phyloP scores from a whole-genome alignment of 352 stramenopile genomes.

The Paralagenidium karlingii region DNA sequence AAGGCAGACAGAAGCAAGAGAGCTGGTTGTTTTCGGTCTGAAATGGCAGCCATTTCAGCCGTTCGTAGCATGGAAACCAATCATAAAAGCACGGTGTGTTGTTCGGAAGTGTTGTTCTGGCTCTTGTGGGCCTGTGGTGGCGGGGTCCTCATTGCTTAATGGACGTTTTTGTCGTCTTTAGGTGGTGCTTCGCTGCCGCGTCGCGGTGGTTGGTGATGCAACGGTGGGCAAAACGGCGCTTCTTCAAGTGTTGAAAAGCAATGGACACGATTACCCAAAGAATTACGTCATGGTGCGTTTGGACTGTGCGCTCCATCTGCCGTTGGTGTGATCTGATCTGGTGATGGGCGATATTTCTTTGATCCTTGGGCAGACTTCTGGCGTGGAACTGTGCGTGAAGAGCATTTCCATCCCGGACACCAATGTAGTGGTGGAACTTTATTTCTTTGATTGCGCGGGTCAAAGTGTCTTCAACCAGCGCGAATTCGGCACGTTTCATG shows the following conservation, averaged over 20 bases:
- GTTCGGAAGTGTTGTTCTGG: not conserved
- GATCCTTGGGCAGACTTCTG: conserved; percentile 50
- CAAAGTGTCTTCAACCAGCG: conserved; percentile 92
- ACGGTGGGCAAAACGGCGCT: conserved; percentile 86
- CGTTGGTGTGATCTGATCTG: not conserved
- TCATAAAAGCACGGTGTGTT: conserved; percentile 71
- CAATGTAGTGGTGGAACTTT: conserved; percentile 88
- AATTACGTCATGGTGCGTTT: conserved; percentile 89
- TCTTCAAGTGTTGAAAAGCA: conserved; percentile 86
- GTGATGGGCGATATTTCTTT: not conserved
- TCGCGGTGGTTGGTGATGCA: conserved; percentile 84
- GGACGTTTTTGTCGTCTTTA: too few relatives aligned
- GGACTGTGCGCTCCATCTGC: not conserved
- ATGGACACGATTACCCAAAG: conserved; percentile 87
- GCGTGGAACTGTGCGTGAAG: conserved; percentile 86
- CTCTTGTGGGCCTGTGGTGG: not conserved
- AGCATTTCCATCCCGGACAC: conserved; percentile 80
- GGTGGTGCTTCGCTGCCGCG: conserved; percentile 84
- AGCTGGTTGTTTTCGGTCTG: not conserved
- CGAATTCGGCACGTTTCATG: conserved; percentile 73
- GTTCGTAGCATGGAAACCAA: conserved; percentile 86
- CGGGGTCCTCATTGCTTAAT: too few relatives aligned
- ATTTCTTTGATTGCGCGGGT: conserved; percentile 87
- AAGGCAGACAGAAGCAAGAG: too few relatives aligned
- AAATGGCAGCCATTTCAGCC: conserved; percentile 36